Percentiles rank a stretch among this genome's conserved stretches.
Conservation (phyloP, 257 asterid genomes). For the Scutellaria galericulata region DNA sequence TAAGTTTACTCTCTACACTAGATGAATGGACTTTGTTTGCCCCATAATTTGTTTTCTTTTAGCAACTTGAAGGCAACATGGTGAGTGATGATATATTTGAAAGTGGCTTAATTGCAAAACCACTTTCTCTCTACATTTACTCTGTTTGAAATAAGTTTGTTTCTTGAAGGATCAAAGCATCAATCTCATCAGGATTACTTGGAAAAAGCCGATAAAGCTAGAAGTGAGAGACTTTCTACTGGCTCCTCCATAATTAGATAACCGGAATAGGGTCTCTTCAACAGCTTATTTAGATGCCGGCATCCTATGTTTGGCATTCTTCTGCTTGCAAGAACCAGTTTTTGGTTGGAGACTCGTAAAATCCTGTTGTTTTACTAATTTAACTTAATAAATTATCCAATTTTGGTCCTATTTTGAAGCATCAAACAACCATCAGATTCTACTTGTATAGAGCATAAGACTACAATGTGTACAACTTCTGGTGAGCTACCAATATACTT, state of each 20-base stretch:
- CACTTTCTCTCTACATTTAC: no score
- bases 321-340: not conserved
- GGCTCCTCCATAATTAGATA: conserved; percentile 49
- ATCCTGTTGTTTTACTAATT: not conserved
- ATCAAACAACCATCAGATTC: not conserved
- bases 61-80: no score
- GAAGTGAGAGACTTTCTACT: conserved; percentile 50
- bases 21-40: no score
- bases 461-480: no score
- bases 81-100: no score
- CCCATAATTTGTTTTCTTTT: no score
- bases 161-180: conserved; percentile 56
- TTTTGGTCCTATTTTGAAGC: no score
- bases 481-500: no score
- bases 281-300: no score
- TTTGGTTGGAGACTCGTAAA: not conserved
- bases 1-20: no score
- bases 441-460: not conserved
- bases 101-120: no score
- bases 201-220: conserved; percentile 74
- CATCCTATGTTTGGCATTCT: not conserved
- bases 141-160: not conserved
- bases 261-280: not conserved
- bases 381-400: no score
- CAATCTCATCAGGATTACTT: conserved; percentile 82